These are phyloP conservation scores for Erodium moschatum DNA, from an alignment of 441 rosid genomes.

Conservation along the genomic window DNA sequence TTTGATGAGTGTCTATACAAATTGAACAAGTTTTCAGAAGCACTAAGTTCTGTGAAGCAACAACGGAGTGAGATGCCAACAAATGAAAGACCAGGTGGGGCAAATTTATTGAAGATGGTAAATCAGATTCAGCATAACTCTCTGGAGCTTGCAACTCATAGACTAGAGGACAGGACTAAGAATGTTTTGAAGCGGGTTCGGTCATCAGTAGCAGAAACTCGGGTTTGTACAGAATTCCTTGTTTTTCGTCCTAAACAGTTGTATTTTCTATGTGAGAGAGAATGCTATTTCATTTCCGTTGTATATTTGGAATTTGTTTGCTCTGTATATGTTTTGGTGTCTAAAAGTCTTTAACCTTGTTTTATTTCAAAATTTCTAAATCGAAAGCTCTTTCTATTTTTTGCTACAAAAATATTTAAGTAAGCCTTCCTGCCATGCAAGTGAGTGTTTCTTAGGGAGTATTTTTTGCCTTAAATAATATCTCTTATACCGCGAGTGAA, in stretches of 20 bases:
- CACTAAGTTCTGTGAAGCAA: constrained; percentile 34
- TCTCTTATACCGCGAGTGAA: not conserved
- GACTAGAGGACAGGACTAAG: constrained; percentile 47
- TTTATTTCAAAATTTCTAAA: not conserved
- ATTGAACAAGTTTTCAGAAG: constrained; percentile 32
- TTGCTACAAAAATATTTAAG: not conserved
- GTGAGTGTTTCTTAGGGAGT: not conserved
- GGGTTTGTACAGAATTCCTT: constrained; percentile 35
- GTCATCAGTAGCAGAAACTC: constrained; percentile 41
- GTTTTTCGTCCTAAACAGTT: constrained; percentile 5
- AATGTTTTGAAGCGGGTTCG: constrained; percentile 45
- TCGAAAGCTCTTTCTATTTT: not conserved
- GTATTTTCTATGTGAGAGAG: not conserved
- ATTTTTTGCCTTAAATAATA: not conserved
- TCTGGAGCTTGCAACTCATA: constrained; percentile 36
- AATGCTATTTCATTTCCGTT: not conserved
- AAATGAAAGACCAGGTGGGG: constrained; percentile 37
- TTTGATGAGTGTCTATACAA: constrained; percentile 33
- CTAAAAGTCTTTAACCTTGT: not conserved
- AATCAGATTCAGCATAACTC: constrained; percentile 35
- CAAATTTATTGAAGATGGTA: constrained; percentile 34
- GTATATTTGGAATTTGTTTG: not conserved
- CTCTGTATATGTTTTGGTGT: not conserved
- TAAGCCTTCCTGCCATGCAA: not conserved
- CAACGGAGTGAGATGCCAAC: constrained; percentile 33